Evolutionary conservation across 2,329 filamentous ascomycete genomes (phyloP), one percentile per base, ranked within the genome.

Genomic region (Colletotrichum tofieldiae): DNA sequence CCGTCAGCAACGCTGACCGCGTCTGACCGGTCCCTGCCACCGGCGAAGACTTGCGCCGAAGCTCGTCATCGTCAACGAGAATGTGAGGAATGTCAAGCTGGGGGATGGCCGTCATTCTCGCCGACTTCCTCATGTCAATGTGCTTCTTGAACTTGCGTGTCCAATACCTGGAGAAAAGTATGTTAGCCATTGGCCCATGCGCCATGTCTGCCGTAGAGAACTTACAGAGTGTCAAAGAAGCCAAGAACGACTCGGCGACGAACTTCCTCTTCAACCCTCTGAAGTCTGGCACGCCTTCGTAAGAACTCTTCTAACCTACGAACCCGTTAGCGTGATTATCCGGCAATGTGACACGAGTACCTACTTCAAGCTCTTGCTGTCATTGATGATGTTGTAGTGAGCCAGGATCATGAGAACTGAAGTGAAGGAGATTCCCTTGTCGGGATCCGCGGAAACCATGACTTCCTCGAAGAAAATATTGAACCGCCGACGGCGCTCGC

Each of bases 401-500:
- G 97, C 96, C 69, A 99, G 87, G 73, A 97, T 97, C 93, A 99
- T 96, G 63, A 99, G 87, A 29, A 98, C 93, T 8, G 93, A 92
- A 3, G 94, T 96, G 81, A 99, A 99, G 0, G 94, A 93, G 72
- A 99, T 97, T 59, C 96, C 96, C 74, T 90, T 90, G 78, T 97
- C 94, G 1, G 93, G 93, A 81, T 99, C 95, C 5, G 95, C 94
- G 5, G 95, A 96, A 7, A 98, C 94, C 81, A 98, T 90, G 26
- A 98, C 93, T 84, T 99, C 97, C 82, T 98, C 95, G 78, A 94
- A 99, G 82, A 99, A 99, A n/a, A 93, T 89, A 77, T 98, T 98
- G 86, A 97, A 96, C 52, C 93, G 91, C 68, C 90, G 88, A 54
- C 96, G 89, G 72, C 94, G 89, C 76, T 90, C 87, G 70, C 93